phyloP scores from a whole-genome alignment of 2,329 filamentous ascomycete species.

The Xylaria sp. region DNA sequence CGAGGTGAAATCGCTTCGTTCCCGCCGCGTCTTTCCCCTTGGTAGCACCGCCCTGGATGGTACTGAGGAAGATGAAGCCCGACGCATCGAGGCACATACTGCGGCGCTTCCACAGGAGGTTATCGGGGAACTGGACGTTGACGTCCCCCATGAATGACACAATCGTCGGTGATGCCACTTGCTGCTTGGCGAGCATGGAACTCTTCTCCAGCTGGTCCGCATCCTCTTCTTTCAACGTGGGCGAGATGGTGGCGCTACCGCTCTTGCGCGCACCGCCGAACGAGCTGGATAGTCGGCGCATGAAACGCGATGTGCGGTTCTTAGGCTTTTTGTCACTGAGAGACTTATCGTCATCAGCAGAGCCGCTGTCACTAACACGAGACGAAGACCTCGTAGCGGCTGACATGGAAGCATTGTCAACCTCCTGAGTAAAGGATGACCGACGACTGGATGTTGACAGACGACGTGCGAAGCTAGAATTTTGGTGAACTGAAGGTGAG shows the following conservation, averaged over 20 bases:
- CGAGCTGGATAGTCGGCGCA: slow-evolving; percentile 68
- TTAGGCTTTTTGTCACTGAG: slow-evolving; percentile 58
- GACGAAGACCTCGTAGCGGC: slow-evolving; percentile 55
- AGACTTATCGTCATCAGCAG: slow-evolving; percentile 60
- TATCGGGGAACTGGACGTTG: slow-evolving; percentile 97
- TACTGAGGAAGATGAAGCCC: slow-evolving; percentile 84
- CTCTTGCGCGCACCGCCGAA: slow-evolving; percentile 61
- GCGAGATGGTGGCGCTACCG: slow-evolving; percentile 58
- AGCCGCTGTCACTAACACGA: slow-evolving; percentile 57
- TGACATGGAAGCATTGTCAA: slow-evolving; percentile 44
- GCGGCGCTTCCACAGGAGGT: slow-evolving; percentile 93
- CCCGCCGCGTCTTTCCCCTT: slow-evolving; percentile 66
- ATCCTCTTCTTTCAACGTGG: slow-evolving; percentile 64
- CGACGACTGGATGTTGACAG: slow-evolving; percentile 72
- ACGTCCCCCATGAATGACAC: slow-evolving; percentile 84
- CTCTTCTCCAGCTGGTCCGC: slow-evolving; percentile 50
- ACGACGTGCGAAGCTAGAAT: slow-evolving; percentile 64
- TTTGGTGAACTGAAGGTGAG: slow-evolving; percentile 60
- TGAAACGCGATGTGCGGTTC: slow-evolving; percentile 66
- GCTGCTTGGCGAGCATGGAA: slow-evolving; percentile 41
- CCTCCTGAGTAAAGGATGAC: slow-evolving; percentile 63
- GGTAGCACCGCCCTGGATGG: slow-evolving; percentile 66
- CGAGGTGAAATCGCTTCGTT: slow-evolving; percentile 84
- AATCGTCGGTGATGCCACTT: slow-evolving; percentile 54
- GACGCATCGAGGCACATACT: slow-evolving; percentile 86